Conservation (phyloP, 2,329 filamentous ascomycete genomes). For the Colletotrichum orbiculare region DNA sequence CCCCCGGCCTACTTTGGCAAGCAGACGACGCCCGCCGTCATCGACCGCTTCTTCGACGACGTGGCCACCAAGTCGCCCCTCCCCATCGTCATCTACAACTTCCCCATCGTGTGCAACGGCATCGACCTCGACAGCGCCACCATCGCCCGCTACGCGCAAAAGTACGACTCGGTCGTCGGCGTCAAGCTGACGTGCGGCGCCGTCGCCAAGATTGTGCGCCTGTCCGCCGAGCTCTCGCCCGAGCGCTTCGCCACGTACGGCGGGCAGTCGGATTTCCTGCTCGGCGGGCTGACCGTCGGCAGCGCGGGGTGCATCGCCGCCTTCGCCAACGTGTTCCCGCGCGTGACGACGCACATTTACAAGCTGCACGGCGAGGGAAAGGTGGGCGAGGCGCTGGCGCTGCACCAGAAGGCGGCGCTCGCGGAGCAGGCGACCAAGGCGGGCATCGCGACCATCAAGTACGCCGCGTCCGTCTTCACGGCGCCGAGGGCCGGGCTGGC, state of each 20-base stretch:
- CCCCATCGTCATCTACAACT: conserved; percentile 75
- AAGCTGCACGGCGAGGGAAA: conserved; percentile 69
- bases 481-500: conserved; percentile 69
- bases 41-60: conserved; percentile 69
- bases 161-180: conserved; percentile 67
- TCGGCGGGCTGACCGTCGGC: conserved; percentile 69
- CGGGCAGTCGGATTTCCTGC: conserved; percentile 78
- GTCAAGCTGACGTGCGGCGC: conserved; percentile 76
- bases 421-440: conserved; percentile 74
- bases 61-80: conserved; percentile 63
- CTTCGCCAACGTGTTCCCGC: conserved; percentile 72
- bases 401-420: conserved; percentile 72
- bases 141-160: conserved; percentile 63
- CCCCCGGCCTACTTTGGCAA: conserved; percentile 75
- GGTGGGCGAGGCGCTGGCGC: conserved; percentile 65
- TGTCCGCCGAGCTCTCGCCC: conserved; percentile 61
- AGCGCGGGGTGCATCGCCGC: conserved; percentile 71
- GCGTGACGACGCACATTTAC: conserved; percentile 68
- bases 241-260: conserved; percentile 75
- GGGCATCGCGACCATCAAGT: conserved; percentile 76
- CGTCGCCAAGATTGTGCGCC: conserved; percentile 76
- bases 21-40: conserved; percentile 65
- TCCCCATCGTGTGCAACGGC: conserved; percentile 75
- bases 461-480: conserved; percentile 70
- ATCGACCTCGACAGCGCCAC: conserved; percentile 75